phyloP scores from a whole-genome alignment of 345 rosid species.

The Eucalyptus dawsonii region DNA sequence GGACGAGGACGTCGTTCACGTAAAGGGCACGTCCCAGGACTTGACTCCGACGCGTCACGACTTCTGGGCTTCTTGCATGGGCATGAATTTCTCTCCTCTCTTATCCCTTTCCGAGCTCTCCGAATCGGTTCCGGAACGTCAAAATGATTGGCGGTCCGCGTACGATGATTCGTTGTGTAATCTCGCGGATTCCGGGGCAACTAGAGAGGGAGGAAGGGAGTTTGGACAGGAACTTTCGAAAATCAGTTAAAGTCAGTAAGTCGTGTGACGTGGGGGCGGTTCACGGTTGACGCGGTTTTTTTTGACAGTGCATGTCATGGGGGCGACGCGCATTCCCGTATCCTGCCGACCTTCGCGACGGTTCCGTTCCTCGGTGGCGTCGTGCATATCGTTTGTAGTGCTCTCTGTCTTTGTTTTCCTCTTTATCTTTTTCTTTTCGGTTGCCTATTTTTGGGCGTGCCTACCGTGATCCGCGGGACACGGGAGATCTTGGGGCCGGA shows the following conservation, averaged over 20 bases:
- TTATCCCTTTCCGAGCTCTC: neutral
- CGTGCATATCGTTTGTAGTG: neutral
- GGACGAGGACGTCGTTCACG: neutral
- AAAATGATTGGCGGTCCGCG: neutral
- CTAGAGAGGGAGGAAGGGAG: neutral
- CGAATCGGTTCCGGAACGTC: neutral
- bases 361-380: neutral
- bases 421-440: neutral
- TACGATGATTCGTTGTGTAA: neutral
- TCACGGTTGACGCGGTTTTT: slow-evolving; percentile 20
- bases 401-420: neutral
- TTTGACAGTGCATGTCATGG: neutral
- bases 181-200: slow-evolving; percentile 2
- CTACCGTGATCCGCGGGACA: neutral
- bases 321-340: slow-evolving; percentile 28
- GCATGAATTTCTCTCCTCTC: neutral
- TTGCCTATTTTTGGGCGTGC: neutral
- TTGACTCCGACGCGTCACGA: neutral
- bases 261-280: neutral
- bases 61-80: neutral
- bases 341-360: neutral
- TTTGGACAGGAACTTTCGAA: neutral
- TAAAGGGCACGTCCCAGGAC: neutral
- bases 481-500: neutral
- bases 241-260: neutral